These are phyloP conservation scores for Fusarium vanettenii DNA, from an alignment of 2,329 filamentous ascomycete species.

Conservation along the genomic window DNA sequence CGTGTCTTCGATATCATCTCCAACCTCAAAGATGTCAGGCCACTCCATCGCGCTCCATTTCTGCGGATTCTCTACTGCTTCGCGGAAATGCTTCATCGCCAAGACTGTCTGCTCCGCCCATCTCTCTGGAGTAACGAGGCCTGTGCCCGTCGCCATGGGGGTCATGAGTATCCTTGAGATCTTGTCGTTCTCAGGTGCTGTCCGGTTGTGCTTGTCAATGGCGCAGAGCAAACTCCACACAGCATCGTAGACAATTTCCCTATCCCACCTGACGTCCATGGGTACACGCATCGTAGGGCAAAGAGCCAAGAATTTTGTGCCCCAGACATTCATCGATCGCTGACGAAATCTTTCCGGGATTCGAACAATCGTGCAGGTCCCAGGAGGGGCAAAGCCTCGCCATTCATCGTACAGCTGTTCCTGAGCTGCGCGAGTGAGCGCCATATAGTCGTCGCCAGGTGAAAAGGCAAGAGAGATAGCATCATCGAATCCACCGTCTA, in stretches of 20 bases:
- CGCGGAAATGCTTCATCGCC: constrained; percentile 62
- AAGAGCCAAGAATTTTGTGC: constrained; percentile 57
- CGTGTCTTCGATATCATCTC: background rate
- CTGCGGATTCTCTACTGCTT: constrained; percentile 56
- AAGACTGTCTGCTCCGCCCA: constrained; percentile 64
- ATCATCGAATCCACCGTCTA: constrained; percentile 66
- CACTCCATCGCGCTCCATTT: constrained; percentile 56
- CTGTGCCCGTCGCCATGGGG: constrained; percentile 62
- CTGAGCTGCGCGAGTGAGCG: constrained; percentile 59
- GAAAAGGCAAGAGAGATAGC: constrained; percentile 63
- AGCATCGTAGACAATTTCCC: constrained; percentile 65
- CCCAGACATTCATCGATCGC: constrained; percentile 52
- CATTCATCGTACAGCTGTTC: constrained; percentile 56
- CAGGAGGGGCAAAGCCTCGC: constrained; percentile 62
- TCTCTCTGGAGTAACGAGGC: constrained; percentile 56
- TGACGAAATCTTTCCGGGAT: constrained; percentile 52
- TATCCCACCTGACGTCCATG: constrained; percentile 57
- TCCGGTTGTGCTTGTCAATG: constrained; percentile 59
- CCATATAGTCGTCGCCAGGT: constrained; percentile 56
- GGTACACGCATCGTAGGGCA: constrained; percentile 67
- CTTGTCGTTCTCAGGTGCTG: constrained; percentile 28
- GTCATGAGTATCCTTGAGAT: constrained; percentile 61
- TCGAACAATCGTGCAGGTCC: constrained; percentile 59
- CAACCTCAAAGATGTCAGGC: constrained; percentile 33
- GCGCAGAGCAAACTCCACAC: constrained; percentile 62